A percentile compares a stretch with the other conserved stretches of the same genome.
phyloP scores from a whole-genome alignment of 768 basidiomycete species.

The Tephrocybe sp. region DNA sequence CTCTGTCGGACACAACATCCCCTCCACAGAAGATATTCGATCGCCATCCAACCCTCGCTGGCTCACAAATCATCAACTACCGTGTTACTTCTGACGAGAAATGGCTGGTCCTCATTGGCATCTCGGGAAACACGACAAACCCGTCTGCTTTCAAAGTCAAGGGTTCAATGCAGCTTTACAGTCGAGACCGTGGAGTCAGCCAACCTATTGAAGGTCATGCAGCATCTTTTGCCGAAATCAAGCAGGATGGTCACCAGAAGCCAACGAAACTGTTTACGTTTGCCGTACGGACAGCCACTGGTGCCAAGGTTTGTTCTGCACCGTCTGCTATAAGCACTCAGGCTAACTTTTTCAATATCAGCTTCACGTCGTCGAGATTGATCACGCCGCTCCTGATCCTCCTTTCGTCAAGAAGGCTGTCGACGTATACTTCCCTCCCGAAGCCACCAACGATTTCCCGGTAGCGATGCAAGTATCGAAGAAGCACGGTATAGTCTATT shows the following conservation, averaged over 20 bases:
- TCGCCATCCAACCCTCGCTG: conserved; percentile 90
- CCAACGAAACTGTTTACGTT: conserved; percentile 93
- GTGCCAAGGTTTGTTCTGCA: conserved; percentile 77
- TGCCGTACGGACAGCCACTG: conserved; percentile 93
- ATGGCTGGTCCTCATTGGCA: conserved; percentile 96
- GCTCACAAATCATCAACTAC: conserved; percentile 98
- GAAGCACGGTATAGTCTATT: conserved; percentile 94
- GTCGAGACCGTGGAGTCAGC: conserved; percentile 86
- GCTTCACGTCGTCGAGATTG: conserved; percentile 99
- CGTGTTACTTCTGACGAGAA: conserved; percentile 91
- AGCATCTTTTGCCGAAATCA: conserved; percentile 91
- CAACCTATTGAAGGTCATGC: conserved; percentile 99
- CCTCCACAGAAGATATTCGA: conserved; percentile 93
- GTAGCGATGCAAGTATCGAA: conserved; percentile 99
- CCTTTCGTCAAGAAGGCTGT: conserved; percentile 97
- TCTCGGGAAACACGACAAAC: conserved; percentile 88
- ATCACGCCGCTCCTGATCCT: conserved; percentile 90
- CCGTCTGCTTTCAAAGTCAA: conserved; percentile 98
- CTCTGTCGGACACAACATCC: conserved; percentile 70
- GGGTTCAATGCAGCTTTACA: conserved; percentile 97
- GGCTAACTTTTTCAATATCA: conserved; percentile 29
- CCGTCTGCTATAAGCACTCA: background rate
- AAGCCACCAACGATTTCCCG: conserved; percentile 98
- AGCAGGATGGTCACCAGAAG: conserved; percentile 84
- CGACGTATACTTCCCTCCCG: conserved; percentile 98